phyloP scores from a whole-genome alignment of 768 basidiomycete species.

The Naganishia onofrii region DNA sequence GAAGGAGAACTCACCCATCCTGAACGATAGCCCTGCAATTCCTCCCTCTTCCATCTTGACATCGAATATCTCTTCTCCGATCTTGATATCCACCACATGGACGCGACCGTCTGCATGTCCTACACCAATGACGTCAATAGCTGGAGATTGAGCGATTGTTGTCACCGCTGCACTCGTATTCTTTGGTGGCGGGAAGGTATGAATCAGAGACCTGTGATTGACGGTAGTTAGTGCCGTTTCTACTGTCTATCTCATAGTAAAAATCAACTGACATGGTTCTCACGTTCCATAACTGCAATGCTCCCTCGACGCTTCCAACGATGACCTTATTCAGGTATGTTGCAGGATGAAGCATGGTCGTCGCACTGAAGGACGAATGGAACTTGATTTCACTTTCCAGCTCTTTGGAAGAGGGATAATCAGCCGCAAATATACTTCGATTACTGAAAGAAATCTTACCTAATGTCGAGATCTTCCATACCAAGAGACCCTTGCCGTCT shows the following conservation, averaged over 20 bases:
- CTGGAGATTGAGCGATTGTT: conserved; percentile 81
- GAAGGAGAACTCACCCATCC: conserved; percentile 66
- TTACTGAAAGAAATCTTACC: conserved; percentile 55
- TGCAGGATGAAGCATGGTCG: conserved; percentile 79
- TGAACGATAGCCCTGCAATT: conserved; percentile 73
- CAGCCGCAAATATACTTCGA: not conserved
- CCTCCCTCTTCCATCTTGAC: conserved; percentile 71
- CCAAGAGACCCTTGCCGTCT: conserved; percentile 62
- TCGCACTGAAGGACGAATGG: conserved; percentile 80
- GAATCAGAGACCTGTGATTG: conserved; percentile 67
- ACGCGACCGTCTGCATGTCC: conserved; percentile 85
- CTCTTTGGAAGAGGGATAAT: conserved; percentile 52
- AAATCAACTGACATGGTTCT: conserved; percentile 65
- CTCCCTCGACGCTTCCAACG: conserved; percentile 75
- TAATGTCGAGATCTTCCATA: conserved; percentile 68
- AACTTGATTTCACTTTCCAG: conserved; percentile 71
- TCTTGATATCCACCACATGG: conserved; percentile 81
- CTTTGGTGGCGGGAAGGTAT: conserved; percentile 64
- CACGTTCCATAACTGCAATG: conserved; percentile 90
- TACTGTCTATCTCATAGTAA: not conserved
- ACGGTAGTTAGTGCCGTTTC: not conserved
- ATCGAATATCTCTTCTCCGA: conserved; percentile 81
- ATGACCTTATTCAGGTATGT: conserved; percentile 96
- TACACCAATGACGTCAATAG: conserved; percentile 92
- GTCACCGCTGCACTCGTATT: conserved; percentile 62